These are phyloP conservation scores for Cryptococcus sp. DNA, from an alignment of 1,284 basidiomycete species.

Conservation along the genomic window DNA sequence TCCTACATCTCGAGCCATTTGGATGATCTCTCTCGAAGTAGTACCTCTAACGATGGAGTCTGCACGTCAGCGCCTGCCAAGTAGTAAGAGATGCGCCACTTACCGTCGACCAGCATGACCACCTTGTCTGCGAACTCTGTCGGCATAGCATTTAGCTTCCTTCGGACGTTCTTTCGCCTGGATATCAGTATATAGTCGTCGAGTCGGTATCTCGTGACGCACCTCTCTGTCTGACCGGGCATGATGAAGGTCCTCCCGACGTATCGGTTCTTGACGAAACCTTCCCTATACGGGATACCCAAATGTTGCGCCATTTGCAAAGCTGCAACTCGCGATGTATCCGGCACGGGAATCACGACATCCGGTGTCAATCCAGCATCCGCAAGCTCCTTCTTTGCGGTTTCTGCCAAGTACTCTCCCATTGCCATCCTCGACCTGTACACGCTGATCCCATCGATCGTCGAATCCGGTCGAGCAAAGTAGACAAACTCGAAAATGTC, in stretches of 20 bases:
- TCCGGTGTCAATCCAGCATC: conserved; percentile 69
- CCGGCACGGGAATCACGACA: conserved; percentile 97
- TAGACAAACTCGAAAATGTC: conserved; percentile 99
- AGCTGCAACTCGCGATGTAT: conserved; percentile 93
- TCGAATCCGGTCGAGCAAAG: conserved; percentile 96
- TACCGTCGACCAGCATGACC: conserved; percentile 92
- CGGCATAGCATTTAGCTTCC: conserved; percentile 99
- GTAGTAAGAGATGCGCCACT: conserved; percentile 19
- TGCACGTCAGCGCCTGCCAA: conserved; percentile 34
- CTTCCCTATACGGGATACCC: conserved; percentile 88
- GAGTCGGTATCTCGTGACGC: neutral
- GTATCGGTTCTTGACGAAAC: conserved; percentile 98
- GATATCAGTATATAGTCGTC: neutral
- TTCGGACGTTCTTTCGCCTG: conserved; percentile 88
- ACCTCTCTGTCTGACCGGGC: conserved; percentile 83
- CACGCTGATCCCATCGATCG: conserved; percentile 94
- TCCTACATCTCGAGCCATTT: conserved; percentile 99
- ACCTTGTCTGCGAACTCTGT: conserved; percentile 90
- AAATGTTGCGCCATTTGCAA: conserved; percentile 91
- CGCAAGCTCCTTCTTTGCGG: conserved; percentile 69
- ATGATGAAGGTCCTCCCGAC: conserved; percentile 99
- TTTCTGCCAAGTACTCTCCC: conserved; percentile 90
- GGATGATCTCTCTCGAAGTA: conserved; percentile 97
- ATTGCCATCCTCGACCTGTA: conserved; percentile 98
- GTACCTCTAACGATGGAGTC: conserved; percentile 99